Conservation (phyloP, 2,329 filamentous ascomycete genomes). For the Colletotrichum lentis region DNA sequence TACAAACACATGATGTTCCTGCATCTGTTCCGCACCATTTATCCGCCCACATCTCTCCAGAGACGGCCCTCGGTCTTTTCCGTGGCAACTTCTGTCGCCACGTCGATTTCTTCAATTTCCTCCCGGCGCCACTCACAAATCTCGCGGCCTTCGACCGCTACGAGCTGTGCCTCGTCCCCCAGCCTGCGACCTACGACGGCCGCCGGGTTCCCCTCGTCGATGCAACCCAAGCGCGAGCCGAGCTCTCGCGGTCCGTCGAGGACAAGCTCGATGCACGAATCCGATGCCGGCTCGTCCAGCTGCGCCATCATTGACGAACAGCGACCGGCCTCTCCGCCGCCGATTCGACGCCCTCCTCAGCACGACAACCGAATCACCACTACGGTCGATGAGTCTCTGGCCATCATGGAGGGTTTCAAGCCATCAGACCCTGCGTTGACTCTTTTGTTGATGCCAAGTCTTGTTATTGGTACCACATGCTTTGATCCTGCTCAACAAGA, state of each 20-base stretch:
- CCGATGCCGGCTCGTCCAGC: slow-evolving; percentile 23
- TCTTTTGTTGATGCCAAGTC: slow-evolving; percentile 66
- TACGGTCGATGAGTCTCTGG: slow-evolving; percentile 65
- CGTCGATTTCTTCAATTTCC: slow-evolving; percentile 35
- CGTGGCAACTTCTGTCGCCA: slow-evolving; percentile 37
- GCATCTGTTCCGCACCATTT: slow-evolving; percentile 69
- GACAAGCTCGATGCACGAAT: slow-evolving; percentile 53
- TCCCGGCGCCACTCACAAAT: slow-evolving; percentile 38
- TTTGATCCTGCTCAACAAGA: slow-evolving; percentile 62
- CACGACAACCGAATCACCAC: slow-evolving; percentile 61
- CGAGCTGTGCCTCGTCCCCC: slow-evolving; percentile 50
- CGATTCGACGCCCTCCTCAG: slow-evolving; percentile 56
- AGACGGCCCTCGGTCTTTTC: slow-evolving; percentile 34
- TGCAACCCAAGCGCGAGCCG: slow-evolving; percentile 46
- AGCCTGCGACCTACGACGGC: slow-evolving; percentile 39
- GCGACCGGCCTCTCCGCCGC: slow-evolving; percentile 53
- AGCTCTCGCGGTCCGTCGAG: slow-evolving; percentile 48
- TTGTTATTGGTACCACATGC: slow-evolving; percentile 68
- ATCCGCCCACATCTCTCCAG: slow-evolving; percentile 55
- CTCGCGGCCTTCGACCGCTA: slow-evolving; percentile 37
- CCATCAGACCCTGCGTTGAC: slow-evolving; percentile 67
- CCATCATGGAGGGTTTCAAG: slow-evolving; percentile 63
- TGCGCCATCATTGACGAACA: slow-evolving; percentile 32
- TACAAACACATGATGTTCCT: slow-evolving; percentile 74
- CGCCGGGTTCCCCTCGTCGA: slow-evolving; percentile 36